Base-by-base conservation (phyloP, 345 rosid species). In the Pistacia integerrima region DNA sequence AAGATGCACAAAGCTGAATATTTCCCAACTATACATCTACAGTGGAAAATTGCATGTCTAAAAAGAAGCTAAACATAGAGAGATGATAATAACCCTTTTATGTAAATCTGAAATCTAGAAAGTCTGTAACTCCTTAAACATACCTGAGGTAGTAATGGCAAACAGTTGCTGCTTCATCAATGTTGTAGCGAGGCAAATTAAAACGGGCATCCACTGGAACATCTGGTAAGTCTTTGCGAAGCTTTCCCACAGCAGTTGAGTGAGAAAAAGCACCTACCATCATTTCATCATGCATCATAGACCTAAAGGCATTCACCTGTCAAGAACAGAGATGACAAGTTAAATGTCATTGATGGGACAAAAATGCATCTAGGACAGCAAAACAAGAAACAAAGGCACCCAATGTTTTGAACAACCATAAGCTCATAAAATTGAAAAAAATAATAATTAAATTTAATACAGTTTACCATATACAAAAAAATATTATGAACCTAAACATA, bases 211-310 rank as follows among this genome's bases (percentile, higher is more conserved):
- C 97, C 41, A 67, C 79, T 22, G 99, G 97, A 78, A 93, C 95
- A 84, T 96, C 93, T 77, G 99, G 99, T 77, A 93, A 83, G 74
- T 93, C 91, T 87, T 85, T 75, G 6, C 95, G 97, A 74, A 96
- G 89, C 81, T 93, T 96, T 57, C 97, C 98, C 44, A 93, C 97
- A 49, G 99, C 98, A 17, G 97, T 93, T 82, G 99, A 96, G 81
- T 93, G 92, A 59, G 97, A 90, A 85, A 92, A 95, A 74, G 97
- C 93, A 74, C 97, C 97, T 58, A 93, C 92, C 98, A 95, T 95
- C 99, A 93, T 93, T 75, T 88, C 91, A 79, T 95, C 83, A 78
- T 92, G 97, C 92, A 83, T 91, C 97, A 96, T 92, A 72, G 90
- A 85, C 85, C 98, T 91, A 75, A 92, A 93, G 57, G 98, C 93